Percentiles rank a stretch among this genome's conserved stretches.
phyloP scores from a whole-genome alignment of 192 early-diverging fungal genomes.

The Dissophora ornata region DNA sequence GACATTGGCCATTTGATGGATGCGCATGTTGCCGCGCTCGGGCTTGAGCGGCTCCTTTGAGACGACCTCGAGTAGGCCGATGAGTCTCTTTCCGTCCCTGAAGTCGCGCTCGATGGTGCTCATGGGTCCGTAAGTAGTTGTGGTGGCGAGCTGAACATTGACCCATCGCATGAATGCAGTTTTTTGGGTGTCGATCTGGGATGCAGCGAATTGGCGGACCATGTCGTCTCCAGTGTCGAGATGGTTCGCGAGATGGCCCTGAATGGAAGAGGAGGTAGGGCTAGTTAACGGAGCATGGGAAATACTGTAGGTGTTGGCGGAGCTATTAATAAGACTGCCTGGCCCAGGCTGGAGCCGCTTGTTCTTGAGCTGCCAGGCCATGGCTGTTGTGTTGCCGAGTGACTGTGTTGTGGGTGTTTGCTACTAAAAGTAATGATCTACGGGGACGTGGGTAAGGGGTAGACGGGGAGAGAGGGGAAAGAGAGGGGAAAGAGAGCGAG shows the following conservation, averaged over 20 bases:
- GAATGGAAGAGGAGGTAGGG: background rate
- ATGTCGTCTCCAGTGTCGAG: slow-evolving; percentile 53
- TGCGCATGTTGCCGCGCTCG: slow-evolving; percentile 78
- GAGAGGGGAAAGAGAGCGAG: slow-evolving; percentile 1
- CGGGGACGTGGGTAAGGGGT: background rate
- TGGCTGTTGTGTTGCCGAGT: background rate
- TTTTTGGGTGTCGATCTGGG: slow-evolving; percentile 63
- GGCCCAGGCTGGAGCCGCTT: slow-evolving; percentile 36
- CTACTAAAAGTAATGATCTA: no score
- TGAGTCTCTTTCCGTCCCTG: slow-evolving; percentile 74
- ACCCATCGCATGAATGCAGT: slow-evolving; percentile 70
- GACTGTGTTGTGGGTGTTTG: background rate
- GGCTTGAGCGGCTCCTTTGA: slow-evolving; percentile 77
- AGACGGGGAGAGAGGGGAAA: background rate
- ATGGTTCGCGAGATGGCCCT: slow-evolving; percentile 19
- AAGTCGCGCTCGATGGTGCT: slow-evolving; percentile 70
- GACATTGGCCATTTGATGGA: slow-evolving; percentile 83
- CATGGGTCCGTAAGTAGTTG: slow-evolving; percentile 54
- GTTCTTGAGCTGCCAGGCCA: slow-evolving; percentile 56
- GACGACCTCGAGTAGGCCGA: slow-evolving; percentile 78
- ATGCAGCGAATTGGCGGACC: slow-evolving; percentile 56
- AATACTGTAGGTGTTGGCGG: background rate
- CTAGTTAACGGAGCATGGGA: background rate
- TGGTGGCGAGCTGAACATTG: slow-evolving; percentile 63
- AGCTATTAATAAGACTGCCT: no score